These are phyloP conservation scores for Fusarium begoniae DNA, from an alignment of 2,329 filamentous ascomycete genomes.

Conservation along the genomic window DNA sequence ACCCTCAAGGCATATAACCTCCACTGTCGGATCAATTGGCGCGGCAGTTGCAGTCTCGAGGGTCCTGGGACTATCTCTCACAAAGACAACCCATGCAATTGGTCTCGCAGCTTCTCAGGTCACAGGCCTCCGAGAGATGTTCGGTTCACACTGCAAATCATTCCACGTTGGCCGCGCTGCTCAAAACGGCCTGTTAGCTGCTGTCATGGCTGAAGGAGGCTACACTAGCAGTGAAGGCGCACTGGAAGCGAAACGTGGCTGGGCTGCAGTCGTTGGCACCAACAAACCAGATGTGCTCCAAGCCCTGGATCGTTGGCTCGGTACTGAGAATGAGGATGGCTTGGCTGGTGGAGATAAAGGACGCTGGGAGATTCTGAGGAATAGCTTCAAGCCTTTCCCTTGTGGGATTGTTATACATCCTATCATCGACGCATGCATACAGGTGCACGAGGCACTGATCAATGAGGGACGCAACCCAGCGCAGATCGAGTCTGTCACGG, in stretches of 20 bases:
- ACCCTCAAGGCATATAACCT: not conserved
- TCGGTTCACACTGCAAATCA: not conserved
- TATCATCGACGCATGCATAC: not conserved
- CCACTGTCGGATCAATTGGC: not conserved
- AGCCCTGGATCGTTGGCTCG: not conserved
- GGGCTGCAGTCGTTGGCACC: not conserved
- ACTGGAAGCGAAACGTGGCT: not conserved
- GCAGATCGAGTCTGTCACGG: not conserved
- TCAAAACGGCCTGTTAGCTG: not conserved
- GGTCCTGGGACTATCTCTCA: not conserved
- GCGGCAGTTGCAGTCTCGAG: not conserved
- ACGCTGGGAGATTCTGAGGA: not conserved
- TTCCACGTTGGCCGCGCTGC: not conserved
- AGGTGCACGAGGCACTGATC: not conserved
- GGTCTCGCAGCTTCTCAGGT: not conserved
- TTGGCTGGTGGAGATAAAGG: not conserved
- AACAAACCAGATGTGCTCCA: not conserved
- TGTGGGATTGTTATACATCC: not conserved
- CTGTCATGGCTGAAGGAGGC: not conserved
- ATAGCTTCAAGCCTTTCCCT: not conserved
- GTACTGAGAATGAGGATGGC: not conserved
- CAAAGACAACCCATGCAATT: not conserved
- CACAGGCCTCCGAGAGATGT: not conserved
- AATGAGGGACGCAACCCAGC: not conserved
- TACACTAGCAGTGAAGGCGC: not conserved